Percentiles rank a stretch among this genome's conserved stretches.
Conservation (phyloP, 108 stramenopile genomes). For the Fragilaria crotonensis region DNA sequence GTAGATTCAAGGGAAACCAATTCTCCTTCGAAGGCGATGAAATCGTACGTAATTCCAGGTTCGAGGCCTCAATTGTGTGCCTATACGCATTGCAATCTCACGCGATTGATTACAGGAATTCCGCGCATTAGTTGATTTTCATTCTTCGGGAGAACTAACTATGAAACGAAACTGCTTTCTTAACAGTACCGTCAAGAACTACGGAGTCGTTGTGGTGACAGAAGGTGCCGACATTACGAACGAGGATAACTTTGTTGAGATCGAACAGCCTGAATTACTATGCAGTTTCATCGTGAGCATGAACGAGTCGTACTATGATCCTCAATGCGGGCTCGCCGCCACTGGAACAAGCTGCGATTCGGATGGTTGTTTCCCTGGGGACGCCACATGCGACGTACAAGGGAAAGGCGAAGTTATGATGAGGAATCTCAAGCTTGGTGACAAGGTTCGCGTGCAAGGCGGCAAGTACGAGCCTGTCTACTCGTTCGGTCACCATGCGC, state of each 20-base stretch:
- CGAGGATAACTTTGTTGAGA: not conserved
- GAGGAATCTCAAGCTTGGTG: not conserved
- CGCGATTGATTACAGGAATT: not conserved
- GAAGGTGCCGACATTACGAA: not conserved
- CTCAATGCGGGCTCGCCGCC: not conserved
- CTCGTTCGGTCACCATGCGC: not conserved
- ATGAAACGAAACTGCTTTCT: not conserved
- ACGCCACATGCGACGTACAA: not conserved
- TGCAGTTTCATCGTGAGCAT: not conserved
- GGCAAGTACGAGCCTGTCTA: not conserved
- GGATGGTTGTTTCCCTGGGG: not conserved
- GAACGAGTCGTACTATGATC: not conserved
- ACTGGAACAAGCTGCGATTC: not conserved
- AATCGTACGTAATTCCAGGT: not conserved
- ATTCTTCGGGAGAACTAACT: not conserved
- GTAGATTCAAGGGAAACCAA: not conserved
- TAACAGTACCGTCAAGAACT: not conserved
- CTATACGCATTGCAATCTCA: not conserved
- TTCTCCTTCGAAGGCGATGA: not conserved
- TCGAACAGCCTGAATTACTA: not conserved
- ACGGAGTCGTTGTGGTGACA: not conserved
- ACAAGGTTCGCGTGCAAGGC: not conserved
- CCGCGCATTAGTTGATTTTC: not conserved
- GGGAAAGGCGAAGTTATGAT: not conserved
- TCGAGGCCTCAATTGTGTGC: not conserved